Evolutionary conservation across 805 yeast species (phyloP).

Genomic region (Yarrowia bubula): DNA sequence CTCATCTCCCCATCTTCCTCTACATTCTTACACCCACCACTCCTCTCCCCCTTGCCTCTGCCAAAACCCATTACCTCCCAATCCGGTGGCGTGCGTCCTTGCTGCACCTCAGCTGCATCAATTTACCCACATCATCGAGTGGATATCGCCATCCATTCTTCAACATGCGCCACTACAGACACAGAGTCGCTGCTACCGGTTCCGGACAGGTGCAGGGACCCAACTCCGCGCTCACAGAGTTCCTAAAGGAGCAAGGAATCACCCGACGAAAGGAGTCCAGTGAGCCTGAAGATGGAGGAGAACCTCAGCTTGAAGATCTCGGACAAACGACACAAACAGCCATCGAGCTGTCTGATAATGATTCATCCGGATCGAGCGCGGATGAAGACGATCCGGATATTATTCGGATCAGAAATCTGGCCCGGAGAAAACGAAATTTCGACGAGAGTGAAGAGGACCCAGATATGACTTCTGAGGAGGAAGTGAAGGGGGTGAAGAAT

Average conservation of each 20-base stretch:
- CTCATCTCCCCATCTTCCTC: too few relatives aligned
- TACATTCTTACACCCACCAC: too few relatives aligned
- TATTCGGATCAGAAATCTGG: slow-evolving; percentile 31
- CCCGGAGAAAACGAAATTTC: slow-evolving; percentile 27
- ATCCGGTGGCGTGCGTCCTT: background rate
- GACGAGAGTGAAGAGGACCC: slow-evolving; percentile 33
- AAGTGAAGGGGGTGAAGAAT: slow-evolving; percentile 31
- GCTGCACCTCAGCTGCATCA: background rate
- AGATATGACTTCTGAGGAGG: slow-evolving; percentile 33
- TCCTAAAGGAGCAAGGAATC: slow-evolving; percentile 84
- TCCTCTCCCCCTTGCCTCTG: too few relatives aligned
- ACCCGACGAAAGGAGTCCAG: slow-evolving; percentile 71
- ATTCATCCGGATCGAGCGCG: background rate
- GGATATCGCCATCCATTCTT: background rate
- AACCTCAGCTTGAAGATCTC: background rate
- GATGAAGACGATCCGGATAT: slow-evolving; percentile 24
- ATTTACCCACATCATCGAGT: background rate
- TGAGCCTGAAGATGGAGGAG: background rate
- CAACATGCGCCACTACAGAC: slow-evolving; percentile 16
- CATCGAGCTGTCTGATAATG: background rate
- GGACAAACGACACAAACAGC: background rate
- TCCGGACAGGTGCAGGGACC: slow-evolving; percentile 41
- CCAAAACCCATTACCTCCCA: background rate
- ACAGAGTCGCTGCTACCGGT: background rate
- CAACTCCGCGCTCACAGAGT: slow-evolving; percentile 87